phyloP scores from a whole-genome alignment of 768 basidiomycete genomes.

The Leucocoprinus leucothites region DNA sequence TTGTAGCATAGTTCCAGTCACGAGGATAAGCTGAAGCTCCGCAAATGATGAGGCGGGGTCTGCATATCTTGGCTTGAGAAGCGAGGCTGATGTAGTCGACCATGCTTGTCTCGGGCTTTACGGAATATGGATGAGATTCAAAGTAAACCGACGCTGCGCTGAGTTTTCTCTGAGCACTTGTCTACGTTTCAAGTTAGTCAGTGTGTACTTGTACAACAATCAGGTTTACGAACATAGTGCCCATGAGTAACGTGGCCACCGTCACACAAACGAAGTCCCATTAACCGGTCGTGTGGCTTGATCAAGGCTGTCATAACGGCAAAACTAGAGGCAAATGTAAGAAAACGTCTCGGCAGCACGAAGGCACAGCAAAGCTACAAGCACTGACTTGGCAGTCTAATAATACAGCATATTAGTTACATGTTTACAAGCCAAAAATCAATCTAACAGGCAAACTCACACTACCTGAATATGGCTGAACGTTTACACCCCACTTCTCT shows the following conservation, averaged over 20 bases:
- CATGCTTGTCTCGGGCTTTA: conserved; percentile 78
- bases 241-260: conserved; percentile 98
- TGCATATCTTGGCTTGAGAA: conserved; percentile 90
- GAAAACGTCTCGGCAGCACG: conserved; percentile 17
- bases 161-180: conserved; percentile 95
- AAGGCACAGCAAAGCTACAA: not conserved
- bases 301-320: conserved; percentile 94
- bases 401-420: not conserved
- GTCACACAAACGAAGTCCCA: conserved; percentile 98
- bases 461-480: conserved; percentile 95
- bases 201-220: not conserved
- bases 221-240: conserved; percentile 68
- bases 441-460: conserved; percentile 54
- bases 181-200: conserved; percentile 38
- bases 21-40: conserved; percentile 98
- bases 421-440: too few relatives aligned
- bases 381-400: conserved; percentile 82
- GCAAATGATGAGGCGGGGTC: conserved; percentile 92
- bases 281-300: conserved; percentile 95
- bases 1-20: conserved; percentile 91
- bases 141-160: conserved; percentile 99
- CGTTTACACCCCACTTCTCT: conserved; percentile 95
- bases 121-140: conserved; percentile 93
- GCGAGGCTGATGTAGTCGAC: conserved; percentile 84
- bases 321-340: conserved; percentile 53